These are phyloP conservation scores for Solanum etuberosum DNA, from an alignment of 257 asterid species.

Conservation along the genomic window DNA sequence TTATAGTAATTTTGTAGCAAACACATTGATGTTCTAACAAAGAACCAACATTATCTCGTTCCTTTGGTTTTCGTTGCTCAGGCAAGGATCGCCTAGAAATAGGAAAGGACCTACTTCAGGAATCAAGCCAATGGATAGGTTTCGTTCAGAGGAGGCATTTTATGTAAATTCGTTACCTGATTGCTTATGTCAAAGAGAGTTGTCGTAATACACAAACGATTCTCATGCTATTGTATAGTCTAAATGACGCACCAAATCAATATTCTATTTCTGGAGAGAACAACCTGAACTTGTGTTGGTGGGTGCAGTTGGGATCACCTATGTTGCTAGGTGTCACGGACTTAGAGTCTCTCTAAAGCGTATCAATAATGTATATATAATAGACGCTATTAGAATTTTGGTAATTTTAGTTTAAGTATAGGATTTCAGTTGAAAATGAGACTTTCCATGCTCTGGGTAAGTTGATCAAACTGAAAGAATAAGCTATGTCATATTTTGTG, in stretches of 20 bases:
- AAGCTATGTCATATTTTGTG: no score
- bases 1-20: no score
- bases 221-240: slow-evolving; percentile 9
- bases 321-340: no score
- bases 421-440: not conserved
- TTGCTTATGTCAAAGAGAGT: slow-evolving; percentile 59
- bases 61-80: slow-evolving; percentile 13
- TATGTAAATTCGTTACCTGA: slow-evolving; percentile 87
- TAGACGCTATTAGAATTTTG: not conserved
- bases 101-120: slow-evolving; percentile 83
- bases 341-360: no score
- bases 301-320: not conserved
- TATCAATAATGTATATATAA: not conserved
- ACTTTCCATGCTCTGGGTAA: not conserved
- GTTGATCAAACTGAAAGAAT: not conserved
- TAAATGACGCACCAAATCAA: not conserved
- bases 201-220: slow-evolving; percentile 2
- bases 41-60: not conserved
- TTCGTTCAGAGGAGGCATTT: slow-evolving; percentile 86
- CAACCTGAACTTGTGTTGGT: not conserved
- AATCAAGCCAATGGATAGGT: slow-evolving; percentile 67
- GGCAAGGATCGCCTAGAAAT: slow-evolving; percentile 93
- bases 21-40: no score
- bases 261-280: not conserved
- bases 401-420: not conserved